Evolutionary conservation across 1,139 yeast genomes (phyloP).

Genomic region (Tardiomyces depauwii): DNA sequence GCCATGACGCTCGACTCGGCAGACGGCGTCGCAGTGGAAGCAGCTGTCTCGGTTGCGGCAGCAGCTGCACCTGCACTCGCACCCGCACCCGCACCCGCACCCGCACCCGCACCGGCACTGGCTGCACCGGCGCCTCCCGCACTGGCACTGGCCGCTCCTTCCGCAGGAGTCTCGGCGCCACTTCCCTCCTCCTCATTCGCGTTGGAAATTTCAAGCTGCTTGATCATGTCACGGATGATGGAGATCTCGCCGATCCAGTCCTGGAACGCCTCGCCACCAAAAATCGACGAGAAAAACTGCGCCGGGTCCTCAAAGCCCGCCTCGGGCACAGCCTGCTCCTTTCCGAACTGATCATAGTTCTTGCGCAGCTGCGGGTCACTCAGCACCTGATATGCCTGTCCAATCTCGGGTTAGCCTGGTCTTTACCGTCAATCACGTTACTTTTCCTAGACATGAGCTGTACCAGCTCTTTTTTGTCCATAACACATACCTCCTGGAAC

Average conservation of each 20-base stretch:
- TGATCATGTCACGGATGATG: constrained; percentile 68
- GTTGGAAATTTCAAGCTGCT: constrained; percentile 61
- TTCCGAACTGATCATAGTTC: constrained; percentile 76
- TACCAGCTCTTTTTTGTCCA: no score
- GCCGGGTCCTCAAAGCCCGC: constrained; percentile 86
- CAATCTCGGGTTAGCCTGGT: constrained; percentile 28
- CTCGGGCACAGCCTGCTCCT: constrained; percentile 69
- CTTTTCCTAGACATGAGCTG: no score
- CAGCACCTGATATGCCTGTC: constrained; percentile 76
- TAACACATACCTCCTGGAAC: constrained; percentile 32
- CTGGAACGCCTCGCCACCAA: constrained; percentile 88
- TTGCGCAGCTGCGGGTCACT: constrained; percentile 64
- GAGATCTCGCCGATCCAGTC: constrained; percentile 88
- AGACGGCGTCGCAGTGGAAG: constrained; percentile 3
- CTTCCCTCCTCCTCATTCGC: constrained; percentile 64
- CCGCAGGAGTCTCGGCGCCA: constrained; percentile 7
- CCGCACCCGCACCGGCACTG: background rate
- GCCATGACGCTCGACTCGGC: constrained; percentile 2
- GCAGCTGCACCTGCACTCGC: constrained; percentile 4
- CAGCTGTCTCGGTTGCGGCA: constrained; percentile 1
- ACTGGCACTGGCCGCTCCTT: background rate
- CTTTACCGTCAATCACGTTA: no score
- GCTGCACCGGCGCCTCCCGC: background rate
- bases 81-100: constrained; percentile 3
- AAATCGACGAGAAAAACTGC: constrained; percentile 75